Percentiles rank a stretch among this genome's conserved stretches.
These are phyloP conservation scores for Stagonosporopsis rhizophila DNA, from an alignment of 2,329 filamentous ascomycete species.

Conservation along the genomic window DNA sequence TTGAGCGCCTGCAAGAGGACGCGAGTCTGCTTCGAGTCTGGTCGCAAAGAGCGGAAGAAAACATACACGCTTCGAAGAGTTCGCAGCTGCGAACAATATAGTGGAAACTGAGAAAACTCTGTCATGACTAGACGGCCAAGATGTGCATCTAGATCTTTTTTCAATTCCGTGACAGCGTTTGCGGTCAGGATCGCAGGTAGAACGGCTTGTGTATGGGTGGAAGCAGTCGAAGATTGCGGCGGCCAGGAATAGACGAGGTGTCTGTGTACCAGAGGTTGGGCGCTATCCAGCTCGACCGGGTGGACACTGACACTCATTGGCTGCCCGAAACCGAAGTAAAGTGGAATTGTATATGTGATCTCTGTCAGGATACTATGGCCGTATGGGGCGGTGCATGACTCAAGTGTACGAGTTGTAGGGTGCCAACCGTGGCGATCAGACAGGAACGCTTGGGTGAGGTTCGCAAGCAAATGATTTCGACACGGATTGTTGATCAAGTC, in stretches of 20 bases:
- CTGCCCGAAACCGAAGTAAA: slow-evolving; percentile 46
- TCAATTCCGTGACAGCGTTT: slow-evolving; percentile 28
- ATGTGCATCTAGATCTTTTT: slow-evolving; percentile 38
- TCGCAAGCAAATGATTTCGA: slow-evolving; percentile 40
- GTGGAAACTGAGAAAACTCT: slow-evolving; percentile 46
- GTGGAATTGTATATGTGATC: slow-evolving; percentile 37
- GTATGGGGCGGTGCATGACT: slow-evolving; percentile 32
- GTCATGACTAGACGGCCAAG: slow-evolving; percentile 40
- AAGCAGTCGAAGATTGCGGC: slow-evolving; percentile 23
- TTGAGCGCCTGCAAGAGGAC: slow-evolving; percentile 47
- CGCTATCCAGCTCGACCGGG: slow-evolving; percentile 30
- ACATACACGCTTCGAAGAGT: slow-evolving; percentile 46
- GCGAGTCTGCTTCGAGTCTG: slow-evolving; percentile 23
- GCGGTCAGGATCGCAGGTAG: slow-evolving; percentile 44
- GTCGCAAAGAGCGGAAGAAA: slow-evolving; percentile 36
- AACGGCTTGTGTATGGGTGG: slow-evolving; percentile 38
- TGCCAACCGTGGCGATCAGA: slow-evolving; percentile 47
- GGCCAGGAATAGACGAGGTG: slow-evolving; percentile 51
- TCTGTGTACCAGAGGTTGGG: slow-evolving; percentile 35
- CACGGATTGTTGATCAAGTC: slow-evolving; percentile 48
- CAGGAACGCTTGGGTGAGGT: slow-evolving; percentile 40
- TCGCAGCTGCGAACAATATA: slow-evolving; percentile 42
- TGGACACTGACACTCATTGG: slow-evolving; percentile 36
- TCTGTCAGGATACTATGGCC: slow-evolving; percentile 26
- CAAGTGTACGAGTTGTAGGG: slow-evolving; percentile 39